Evolutionary conservation across 2,329 filamentous ascomycete genomes (phyloP), one percentile per base, ranked within the genome.

Genomic region (Hymenoscyphus linearis): DNA sequence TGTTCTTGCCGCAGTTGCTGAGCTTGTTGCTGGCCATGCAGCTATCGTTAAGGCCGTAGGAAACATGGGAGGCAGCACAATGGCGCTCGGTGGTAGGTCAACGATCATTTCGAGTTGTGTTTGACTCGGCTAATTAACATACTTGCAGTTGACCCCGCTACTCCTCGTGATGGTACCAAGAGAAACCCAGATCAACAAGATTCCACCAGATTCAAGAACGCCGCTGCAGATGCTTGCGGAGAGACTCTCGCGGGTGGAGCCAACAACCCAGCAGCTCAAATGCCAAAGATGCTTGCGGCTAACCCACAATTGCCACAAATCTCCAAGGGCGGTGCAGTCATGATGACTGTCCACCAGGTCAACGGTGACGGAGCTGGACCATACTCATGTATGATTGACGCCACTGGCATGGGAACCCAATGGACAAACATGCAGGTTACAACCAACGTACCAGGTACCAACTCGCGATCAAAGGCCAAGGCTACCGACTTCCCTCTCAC

Each of bases 281-380:
- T 83, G 31, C 71, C 78, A 53, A 74, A 78, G 40, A 82, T 86
- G 73, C 77, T 87, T 75, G 76, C 77, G 55, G 77, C 80, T 70
- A 85, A 78, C 9, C 84, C 83, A 63, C 61, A 74, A 59, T 80
- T 88, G 34, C 84, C 85, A 6, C 84, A 87, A 73, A 74, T 88
- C 68, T 77, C 76, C 4, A 68, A 76, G 1, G 85, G 85, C 57
- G 85, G 85, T 54, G 67, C 77, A 63, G 67, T 87, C 61, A 76
- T 75, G 69, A 87, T 88, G 80, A 87, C 83, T 2, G 76, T 88
- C 7, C 85, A 87, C 74, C 84, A 87, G 72, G 84, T 88, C 72
- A 88, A 88, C 74, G 77, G 77, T 44, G 85, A 88, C 67, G 85
- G 85, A 60, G 85, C 81, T 60, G 85, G 65, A 12, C 85, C 85